Base-by-base conservation (phyloP, 1,139 yeast species). In the Blastobotrys ciferrii region DNA sequence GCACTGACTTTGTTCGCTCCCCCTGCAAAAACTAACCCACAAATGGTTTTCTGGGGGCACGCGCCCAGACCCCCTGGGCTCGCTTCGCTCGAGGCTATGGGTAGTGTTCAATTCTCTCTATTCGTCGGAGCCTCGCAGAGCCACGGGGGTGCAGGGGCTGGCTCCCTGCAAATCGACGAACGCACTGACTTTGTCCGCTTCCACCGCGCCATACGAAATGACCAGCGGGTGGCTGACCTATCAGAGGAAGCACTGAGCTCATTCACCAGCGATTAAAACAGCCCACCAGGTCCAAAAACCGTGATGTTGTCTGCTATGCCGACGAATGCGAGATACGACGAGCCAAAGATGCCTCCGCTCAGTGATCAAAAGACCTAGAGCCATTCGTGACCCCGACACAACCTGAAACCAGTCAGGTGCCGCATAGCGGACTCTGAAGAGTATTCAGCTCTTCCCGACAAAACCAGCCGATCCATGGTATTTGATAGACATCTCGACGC, bases 331-430 rank as follows among this genome's bases (percentile, higher is more conserved):
- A 65, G 25, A 37, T 61, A 47, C 64, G 72, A 43, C 65, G 74
- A 19, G 56, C 58, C 2, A 70, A 70, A 45, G 73, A 71, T 32
- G 69, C 64, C 66, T 76, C 44, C 63, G 69, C 39, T 56, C 64
- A 19, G 64, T 64, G 39, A 57, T 76, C 45, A 66, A 64, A n/a
- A 47, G 63, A 66, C 36, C 58, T 65, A 15, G 70, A 62, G 33
- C 68, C 70, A 12, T 66, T 65, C 2, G 52, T 61, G 7, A 50
- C 54, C 5, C 52, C 13, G 64, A 62, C 1, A 66, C 64, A n/a
- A 60, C 64, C 1, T 74, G 74, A 74, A 67, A n/a, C 63, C 57
- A 3, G 66, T 69, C 4, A 58, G 61, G 49, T 58, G 61, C 9
- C 61, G 68, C 14, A 51, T 76, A 5, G 54, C 59, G 38, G 48